A percentile compares a stretch with the other conserved stretches of the same genome.
These are phyloP conservation scores for Fusarium gaditjirri DNA, from an alignment of 2,329 filamentous ascomycete species.

Conservation along the genomic window DNA sequence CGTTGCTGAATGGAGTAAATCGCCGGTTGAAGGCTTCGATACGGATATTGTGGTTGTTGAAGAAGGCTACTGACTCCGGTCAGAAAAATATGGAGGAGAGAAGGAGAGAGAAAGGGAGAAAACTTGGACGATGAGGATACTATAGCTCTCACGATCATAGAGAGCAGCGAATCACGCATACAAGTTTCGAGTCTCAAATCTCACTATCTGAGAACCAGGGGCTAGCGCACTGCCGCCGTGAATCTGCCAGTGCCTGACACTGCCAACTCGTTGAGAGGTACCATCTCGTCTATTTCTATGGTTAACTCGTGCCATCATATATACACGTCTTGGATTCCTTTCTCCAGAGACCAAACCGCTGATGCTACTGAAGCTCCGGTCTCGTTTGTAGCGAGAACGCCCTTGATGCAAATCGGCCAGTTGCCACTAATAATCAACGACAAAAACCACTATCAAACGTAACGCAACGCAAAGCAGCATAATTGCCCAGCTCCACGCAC, in stretches of 20 bases:
- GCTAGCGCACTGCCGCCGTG: not conserved
- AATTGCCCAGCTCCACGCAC: constrained; percentile 24
- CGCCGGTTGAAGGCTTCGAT: not conserved
- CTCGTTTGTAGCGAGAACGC: constrained; percentile 20
- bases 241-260: not conserved
- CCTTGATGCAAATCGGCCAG: constrained; percentile 22
- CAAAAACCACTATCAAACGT: constrained; percentile 16
- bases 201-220: not conserved
- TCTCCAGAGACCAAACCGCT: constrained; percentile 26
- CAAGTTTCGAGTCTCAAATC: not conserved
- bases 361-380: constrained; percentile 5
- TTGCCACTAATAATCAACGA: constrained; percentile 19
- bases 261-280: not conserved
- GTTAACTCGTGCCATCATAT: constrained; percentile 31
- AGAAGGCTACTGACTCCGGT: not conserved
- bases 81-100: not conserved
- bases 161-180: not conserved
- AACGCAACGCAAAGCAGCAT: not conserved
- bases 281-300: constrained; percentile 41
- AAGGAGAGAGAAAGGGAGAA: not conserved
- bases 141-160: not conserved
- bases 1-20: too few species aligned
- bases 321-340: constrained; percentile 33
- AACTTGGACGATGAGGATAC: not conserved
- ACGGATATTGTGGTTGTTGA: not conserved